A percentile compares a stretch with the other conserved stretches of the same genome.
phyloP scores from a whole-genome alignment of 768 basidiomycete species.

The Pisolithus orientalis region DNA sequence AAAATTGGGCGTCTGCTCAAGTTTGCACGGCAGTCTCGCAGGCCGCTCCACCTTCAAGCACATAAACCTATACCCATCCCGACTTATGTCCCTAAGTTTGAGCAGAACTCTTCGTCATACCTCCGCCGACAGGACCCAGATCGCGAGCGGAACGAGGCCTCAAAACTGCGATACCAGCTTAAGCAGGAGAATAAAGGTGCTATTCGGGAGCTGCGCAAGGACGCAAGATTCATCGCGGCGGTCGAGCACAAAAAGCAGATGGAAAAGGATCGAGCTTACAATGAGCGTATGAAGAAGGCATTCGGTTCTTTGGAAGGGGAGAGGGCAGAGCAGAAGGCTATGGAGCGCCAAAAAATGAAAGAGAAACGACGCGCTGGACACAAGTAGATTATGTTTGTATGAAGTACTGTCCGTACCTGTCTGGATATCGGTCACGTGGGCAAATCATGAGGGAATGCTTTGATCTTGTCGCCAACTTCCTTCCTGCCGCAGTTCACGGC shows the following conservation, averaged over 20 bases:
- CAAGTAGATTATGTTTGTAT: conserved; percentile 36
- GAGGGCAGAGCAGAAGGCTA: conserved; percentile 89
- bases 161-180: conserved; percentile 82
- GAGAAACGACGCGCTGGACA: conserved; percentile 74
- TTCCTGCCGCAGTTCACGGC: conserved; percentile 11
- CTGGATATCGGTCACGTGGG: not conserved
- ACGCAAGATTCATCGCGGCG: conserved; percentile 84
- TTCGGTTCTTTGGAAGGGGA: conserved; percentile 76
- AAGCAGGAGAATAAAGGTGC: conserved; percentile 97
- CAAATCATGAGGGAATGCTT: too few relatives aligned
- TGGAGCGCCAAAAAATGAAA: conserved; percentile 76
- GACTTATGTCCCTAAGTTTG: conserved; percentile 92
- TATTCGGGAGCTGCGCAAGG: conserved; percentile 92
- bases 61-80: conserved; percentile 97
- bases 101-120: conserved; percentile 65
- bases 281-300: conserved; percentile 77
- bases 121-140: conserved; percentile 85
- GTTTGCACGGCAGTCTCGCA: conserved; percentile 66
- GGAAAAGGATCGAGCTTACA: conserved; percentile 81
- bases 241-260: conserved; percentile 80
- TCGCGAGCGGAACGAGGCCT: conserved; percentile 78
- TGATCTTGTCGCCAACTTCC: too few relatives aligned
- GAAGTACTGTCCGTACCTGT: not conserved
- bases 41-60: conserved; percentile 77
- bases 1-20: conserved; percentile 58